Evolutionary conservation across 169 alveolate genomes (phyloP), one percentile per base, ranked within the genome.

Genomic region (Cryptosporidium tyzzeri): DNA sequence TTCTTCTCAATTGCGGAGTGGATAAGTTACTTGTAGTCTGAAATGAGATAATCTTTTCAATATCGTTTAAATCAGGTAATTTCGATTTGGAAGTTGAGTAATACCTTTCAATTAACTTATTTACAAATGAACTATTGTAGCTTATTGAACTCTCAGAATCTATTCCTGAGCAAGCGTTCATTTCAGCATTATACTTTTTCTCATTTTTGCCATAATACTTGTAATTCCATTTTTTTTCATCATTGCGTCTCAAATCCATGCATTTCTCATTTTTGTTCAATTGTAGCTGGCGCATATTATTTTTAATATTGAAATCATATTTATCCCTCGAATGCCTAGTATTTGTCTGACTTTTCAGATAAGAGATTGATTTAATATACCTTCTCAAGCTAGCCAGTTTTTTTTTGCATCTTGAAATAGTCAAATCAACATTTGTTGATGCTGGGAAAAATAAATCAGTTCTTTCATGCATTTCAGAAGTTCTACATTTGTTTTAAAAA

Each of bases 401-500:
- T 58, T 62, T 73, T 35, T 73, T 73, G 45, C 71, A 55, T 58
- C 70, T 73, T 55, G 71, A 73, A 51, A 73, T 73, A 2, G 86
- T 73, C 14, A 73, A 41, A 39, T 73, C 86, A 33, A 55, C 58
- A n/a, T 59, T 73, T 23, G 55, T 31, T 16, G 55, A 37, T 14
- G n/a, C 37, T 9, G 67, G 67, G 4, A 55, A 55, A 26, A 55
- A 55, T 23, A 55, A 8, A 8, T 55, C 67, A 55, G 29, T 55
- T 26, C n/a, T 16, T 23, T 55, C n/a, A 65, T 29, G 33, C 71
- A 65, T 65, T 33, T 65, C 26, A 65, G 26, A 1, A 26, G 35
- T 23, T 55, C 37, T 55, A 55, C 67, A 55, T 55, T 7, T 3
- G 67, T 55, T 48, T 3, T 48, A 55, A 55, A 9, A 9, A 23